Evolutionary conservation across 2,329 filamentous ascomycete species (phyloP).

Genomic region (Podosphaera leucotricha): DNA sequence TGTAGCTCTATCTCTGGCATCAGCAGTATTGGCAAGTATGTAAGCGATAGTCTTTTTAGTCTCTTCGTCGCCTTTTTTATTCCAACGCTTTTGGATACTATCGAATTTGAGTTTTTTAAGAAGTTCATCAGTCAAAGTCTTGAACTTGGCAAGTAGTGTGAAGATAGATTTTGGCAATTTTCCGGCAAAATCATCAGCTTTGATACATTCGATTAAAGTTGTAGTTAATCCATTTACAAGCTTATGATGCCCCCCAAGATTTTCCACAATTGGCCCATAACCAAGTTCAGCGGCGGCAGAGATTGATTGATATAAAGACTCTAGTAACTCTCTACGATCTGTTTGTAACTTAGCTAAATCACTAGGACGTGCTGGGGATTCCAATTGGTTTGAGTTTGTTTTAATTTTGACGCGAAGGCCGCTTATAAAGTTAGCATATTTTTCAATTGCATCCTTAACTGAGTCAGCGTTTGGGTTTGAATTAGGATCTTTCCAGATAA

Average conservation of each 20-base stretch:
- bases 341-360: constrained; percentile 19
- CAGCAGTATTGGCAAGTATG: constrained; percentile 22
- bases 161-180: constrained; percentile 31
- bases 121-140: constrained; percentile 32
- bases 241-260: constrained; percentile 32
- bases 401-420: constrained; percentile 14
- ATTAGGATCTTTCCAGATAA: constrained; percentile 22
- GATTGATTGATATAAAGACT: constrained; percentile 26
- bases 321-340: constrained; percentile 22
- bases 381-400: constrained; percentile 10
- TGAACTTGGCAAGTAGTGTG: constrained; percentile 34
- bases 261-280: constrained; percentile 30
- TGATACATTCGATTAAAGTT: constrained; percentile 29
- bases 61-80: constrained; percentile 38
- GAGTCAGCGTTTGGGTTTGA: constrained; percentile 12
- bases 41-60: constrained; percentile 35
- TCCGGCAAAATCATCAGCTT: constrained; percentile 27
- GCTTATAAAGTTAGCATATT: constrained; percentile 14
- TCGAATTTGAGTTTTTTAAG: constrained; percentile 42
- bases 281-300: constrained; percentile 30
- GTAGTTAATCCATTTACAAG: constrained; percentile 30
- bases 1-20: constrained; percentile 14
- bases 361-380: constrained; percentile 8
- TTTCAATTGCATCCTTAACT: constrained; percentile 13
- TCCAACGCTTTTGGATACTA: constrained; percentile 37